These are phyloP conservation scores for Leccinellum albellum DNA, from an alignment of 768 basidiomycete genomes.

Conservation along the genomic window DNA sequence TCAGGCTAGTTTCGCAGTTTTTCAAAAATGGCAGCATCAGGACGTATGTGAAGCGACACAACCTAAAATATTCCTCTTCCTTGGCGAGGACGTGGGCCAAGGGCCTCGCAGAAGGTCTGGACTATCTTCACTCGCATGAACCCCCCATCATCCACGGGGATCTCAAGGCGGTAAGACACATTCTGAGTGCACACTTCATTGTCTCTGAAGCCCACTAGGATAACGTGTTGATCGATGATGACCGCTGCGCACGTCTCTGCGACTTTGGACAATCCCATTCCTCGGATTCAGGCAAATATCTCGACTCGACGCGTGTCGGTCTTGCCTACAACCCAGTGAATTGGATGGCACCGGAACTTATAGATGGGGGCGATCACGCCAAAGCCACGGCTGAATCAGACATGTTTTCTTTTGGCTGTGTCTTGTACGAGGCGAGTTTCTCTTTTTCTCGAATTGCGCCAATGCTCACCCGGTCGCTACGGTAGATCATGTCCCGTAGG, in stretches of 20 bases:
- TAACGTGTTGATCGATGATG: slow-evolving; percentile 21
- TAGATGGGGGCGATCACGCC: not conserved
- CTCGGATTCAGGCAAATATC: slow-evolving; percentile 19
- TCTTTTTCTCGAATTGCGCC: not conserved
- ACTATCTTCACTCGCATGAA: slow-evolving; percentile 22
- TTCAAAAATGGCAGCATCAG: slow-evolving; percentile 21
- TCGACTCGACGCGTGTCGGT: slow-evolving; percentile 25
- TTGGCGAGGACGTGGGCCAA: slow-evolving; percentile 8
- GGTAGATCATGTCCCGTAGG: slow-evolving; percentile 18
- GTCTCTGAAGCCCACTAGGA: slow-evolving; percentile 14
- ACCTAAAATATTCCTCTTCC: not conserved
- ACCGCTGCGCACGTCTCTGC: slow-evolving; percentile 14
- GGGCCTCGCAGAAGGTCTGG: slow-evolving; percentile 20
- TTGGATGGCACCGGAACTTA: slow-evolving; percentile 31
- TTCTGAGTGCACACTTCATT: not conserved
- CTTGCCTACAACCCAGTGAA: slow-evolving; percentile 1
- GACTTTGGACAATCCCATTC: slow-evolving; percentile 29
- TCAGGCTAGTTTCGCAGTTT: slow-evolving; percentile 25
- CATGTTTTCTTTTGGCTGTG: slow-evolving; percentile 28
- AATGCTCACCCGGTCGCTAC: not conserved
- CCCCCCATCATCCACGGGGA: slow-evolving; percentile 39
- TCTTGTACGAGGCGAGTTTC: slow-evolving; percentile 28
- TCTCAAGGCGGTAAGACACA: slow-evolving; percentile 33
- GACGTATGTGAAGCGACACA: not conserved
- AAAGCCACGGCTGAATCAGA: slow-evolving; percentile 17